These are phyloP conservation scores for Aspergillus affinis DNA, from an alignment of 495 filamentous ascomycete genomes.

Conservation along the genomic window DNA sequence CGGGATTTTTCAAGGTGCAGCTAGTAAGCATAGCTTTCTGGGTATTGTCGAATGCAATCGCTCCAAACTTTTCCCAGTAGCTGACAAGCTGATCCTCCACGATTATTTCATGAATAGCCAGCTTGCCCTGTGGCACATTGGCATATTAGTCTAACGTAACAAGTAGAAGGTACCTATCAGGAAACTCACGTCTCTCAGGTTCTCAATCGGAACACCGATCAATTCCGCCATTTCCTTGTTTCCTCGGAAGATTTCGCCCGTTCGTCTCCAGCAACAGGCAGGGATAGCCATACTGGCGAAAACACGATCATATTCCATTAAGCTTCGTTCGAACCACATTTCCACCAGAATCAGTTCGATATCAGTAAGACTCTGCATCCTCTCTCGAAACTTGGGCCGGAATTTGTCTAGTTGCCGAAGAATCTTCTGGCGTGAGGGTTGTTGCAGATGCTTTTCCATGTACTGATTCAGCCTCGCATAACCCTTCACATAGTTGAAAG, in stretches of 20 bases:
- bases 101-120: slow-evolving; percentile 93
- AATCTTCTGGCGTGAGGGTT: slow-evolving; percentile 79
- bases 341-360: slow-evolving; percentile 91
- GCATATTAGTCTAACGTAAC: neutral
- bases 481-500: slow-evolving; percentile 97
- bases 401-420: slow-evolving; percentile 87
- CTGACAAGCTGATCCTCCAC: slow-evolving; percentile 90
- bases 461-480: slow-evolving; percentile 86
- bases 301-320: slow-evolving; percentile 97
- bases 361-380: slow-evolving; percentile 86
- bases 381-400: slow-evolving; percentile 91
- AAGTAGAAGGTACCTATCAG: neutral
- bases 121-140: slow-evolving; percentile 68
- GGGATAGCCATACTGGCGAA: slow-evolving; percentile 99
- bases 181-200: slow-evolving; percentile 77
- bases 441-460: slow-evolving; percentile 83
- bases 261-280: slow-evolving; percentile 95
- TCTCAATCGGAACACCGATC: slow-evolving; percentile 89
- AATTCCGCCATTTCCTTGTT: slow-evolving; percentile 99
- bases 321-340: slow-evolving; percentile 94
- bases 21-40: slow-evolving; percentile 97
- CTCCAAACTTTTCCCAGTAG: slow-evolving; percentile 99
- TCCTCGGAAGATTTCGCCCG: slow-evolving; percentile 94
- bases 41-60: slow-evolving; percentile 94
- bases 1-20: slow-evolving; percentile 86